Evolutionary conservation across 176 grass and related monocot genomes (phyloP).

Genomic region (Carex kokanica): DNA sequence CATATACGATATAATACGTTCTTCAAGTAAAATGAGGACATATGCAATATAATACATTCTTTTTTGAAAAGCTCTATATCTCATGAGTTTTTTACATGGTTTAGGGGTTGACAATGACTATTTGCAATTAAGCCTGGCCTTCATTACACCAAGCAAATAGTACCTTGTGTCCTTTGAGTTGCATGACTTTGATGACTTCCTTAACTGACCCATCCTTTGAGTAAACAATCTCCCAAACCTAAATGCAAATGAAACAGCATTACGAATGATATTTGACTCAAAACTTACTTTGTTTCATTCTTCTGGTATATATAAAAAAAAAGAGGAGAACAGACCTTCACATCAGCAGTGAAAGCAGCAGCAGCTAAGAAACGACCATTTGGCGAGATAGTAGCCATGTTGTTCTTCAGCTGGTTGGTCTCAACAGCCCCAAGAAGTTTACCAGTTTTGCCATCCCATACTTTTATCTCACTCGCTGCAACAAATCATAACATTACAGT

Average conservation of each 20-base stretch:
- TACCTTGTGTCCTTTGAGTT: slow-evolving; percentile 98
- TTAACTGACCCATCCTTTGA: slow-evolving; percentile 89
- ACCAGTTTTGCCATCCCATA: slow-evolving; percentile 94
- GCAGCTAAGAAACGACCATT: slow-evolving; percentile 97
- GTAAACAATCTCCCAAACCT: slow-evolving; percentile 98
- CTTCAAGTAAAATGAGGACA: neutral
- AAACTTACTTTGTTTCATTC: slow-evolving; percentile 6
- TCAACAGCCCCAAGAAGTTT: slow-evolving; percentile 86
- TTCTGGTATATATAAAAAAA: slow-evolving; percentile 6
- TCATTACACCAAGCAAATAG: neutral
- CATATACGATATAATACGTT: neutral
- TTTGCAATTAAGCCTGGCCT: neutral
- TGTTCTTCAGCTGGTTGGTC: slow-evolving; percentile 95
- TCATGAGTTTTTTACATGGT: neutral
- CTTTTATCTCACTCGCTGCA: slow-evolving; percentile 89
- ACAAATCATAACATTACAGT: slow-evolving; percentile 16
- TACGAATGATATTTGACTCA: neutral
- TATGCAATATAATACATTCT: neutral
- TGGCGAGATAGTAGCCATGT: slow-evolving; percentile 90
- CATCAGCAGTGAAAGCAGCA: slow-evolving; percentile 95
- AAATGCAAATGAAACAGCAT: slow-evolving; percentile 29
- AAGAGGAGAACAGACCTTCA: slow-evolving; percentile 58
- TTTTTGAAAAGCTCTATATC: neutral
- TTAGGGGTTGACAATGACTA: neutral
- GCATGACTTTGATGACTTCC: slow-evolving; percentile 85